These are phyloP conservation scores for apple (Malus domestica) DNA, from an alignment of 306 rosid species.

Conservation along the genomic window ASM211411v1 NC_041802.1:3889501-3890000, in stretches of 20 bases:
- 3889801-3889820: neutral
- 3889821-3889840: neutral
- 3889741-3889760: too few relatives aligned
- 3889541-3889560: neutral
- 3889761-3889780: too few relatives aligned
- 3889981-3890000: neutral
- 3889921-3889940: too few relatives aligned
- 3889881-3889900: too few relatives aligned
- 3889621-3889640: neutral
- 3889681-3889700: neutral
- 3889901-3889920: too few relatives aligned
- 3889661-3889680: neutral
- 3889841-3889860: neutral
- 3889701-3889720: neutral
- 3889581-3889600: neutral
- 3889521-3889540: neutral
- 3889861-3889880: too few relatives aligned
- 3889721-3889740: too few relatives aligned
- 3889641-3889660: neutral
- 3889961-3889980: neutral
- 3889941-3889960: neutral
- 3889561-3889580: conserved; percentile 5
- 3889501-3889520: neutral
- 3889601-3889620: neutral
- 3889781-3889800: neutral